These are phyloP conservation scores for Vanrija sp. DNA, from an alignment of 1,284 basidiomycete genomes.

Conservation along the genomic window DNA sequence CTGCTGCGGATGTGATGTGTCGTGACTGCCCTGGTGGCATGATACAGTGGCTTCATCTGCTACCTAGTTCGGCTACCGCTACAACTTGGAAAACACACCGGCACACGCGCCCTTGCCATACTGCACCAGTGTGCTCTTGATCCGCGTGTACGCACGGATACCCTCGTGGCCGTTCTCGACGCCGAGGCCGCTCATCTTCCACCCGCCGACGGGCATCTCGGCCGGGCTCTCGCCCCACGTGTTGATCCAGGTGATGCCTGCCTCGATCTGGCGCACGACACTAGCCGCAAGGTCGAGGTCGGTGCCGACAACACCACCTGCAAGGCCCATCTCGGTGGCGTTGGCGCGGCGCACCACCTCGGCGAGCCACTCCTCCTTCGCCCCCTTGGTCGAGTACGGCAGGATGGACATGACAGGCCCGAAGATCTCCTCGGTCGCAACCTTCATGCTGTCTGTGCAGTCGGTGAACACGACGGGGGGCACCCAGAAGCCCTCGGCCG, in stretches of 20 bases:
- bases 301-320: slow-evolving; percentile 79
- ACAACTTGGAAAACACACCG: slow-evolving; percentile 15
- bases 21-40: too few species aligned
- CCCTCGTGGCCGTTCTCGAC: slow-evolving; percentile 21
- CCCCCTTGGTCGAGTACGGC: slow-evolving; percentile 43
- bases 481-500: slow-evolving; percentile 26
- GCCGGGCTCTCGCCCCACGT: slow-evolving; percentile 23
- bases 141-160: slow-evolving; percentile 15
- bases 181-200: slow-evolving; percentile 19
- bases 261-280: slow-evolving; percentile 72
- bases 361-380: slow-evolving; percentile 11
- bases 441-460: slow-evolving; percentile 35
- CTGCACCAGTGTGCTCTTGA: slow-evolving; percentile 14
- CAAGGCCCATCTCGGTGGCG: slow-evolving; percentile 78
- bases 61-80: neutral
- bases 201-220: slow-evolving; percentile 20
- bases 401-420: slow-evolving; percentile 51
- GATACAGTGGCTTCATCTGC: too few species aligned
- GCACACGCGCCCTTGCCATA: slow-evolving; percentile 13
- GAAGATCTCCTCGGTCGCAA: slow-evolving; percentile 50
- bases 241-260: slow-evolving; percentile 60
- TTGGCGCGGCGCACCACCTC: slow-evolving; percentile 67
- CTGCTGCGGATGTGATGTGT: too few species aligned
- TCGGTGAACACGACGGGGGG: slow-evolving; percentile 44
- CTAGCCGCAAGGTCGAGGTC: slow-evolving; percentile 81